phyloP scores from a whole-genome alignment of 1,139 yeast genomes.

The Hemisphaericaspora xylanilytica region DNA sequence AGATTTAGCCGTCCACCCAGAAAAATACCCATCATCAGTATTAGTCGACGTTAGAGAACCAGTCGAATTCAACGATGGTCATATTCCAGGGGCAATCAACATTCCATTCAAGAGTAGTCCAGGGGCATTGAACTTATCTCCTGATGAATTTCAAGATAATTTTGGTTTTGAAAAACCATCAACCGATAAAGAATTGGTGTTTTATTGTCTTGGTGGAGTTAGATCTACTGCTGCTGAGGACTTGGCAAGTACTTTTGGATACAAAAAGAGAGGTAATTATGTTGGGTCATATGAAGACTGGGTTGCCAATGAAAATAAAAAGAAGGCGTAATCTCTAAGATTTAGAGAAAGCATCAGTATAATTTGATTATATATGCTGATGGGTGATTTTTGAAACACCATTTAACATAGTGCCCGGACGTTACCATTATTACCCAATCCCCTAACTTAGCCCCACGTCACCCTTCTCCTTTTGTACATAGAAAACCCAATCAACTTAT shows the following conservation, averaged over 20 bases:
- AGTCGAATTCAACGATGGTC: constrained; percentile 65
- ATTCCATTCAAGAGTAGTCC: constrained; percentile 90
- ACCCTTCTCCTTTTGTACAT: constrained; percentile 5
- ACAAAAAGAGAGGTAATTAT: constrained; percentile 72
- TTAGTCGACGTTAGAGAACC: constrained; percentile 94
- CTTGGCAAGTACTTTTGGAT: constrained; percentile 87
- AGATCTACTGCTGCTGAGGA: constrained; percentile 91
- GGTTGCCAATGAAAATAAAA: constrained; percentile 49
- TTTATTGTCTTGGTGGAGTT: constrained; percentile 91
- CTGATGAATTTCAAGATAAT: constrained; percentile 74
- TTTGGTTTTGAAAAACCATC: constrained; percentile 86
- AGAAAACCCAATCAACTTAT: background rate
- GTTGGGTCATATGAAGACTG: constrained; percentile 87
- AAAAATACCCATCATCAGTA: constrained; percentile 41
- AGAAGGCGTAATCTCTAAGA: too few species aligned
- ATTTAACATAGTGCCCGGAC: too few species aligned
- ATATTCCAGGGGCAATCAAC: constrained; percentile 81
- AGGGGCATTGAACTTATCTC: constrained; percentile 81
- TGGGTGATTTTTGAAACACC: too few species aligned
- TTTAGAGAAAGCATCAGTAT: too few species aligned
- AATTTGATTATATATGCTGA: too few species aligned
- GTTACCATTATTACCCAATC: too few species aligned
- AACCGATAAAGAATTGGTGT: constrained; percentile 68
- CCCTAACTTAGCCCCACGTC: too few species aligned
- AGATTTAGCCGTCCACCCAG: constrained; percentile 40